Conservation (phyloP, 2,329 filamentous ascomycete genomes). For the Kalaharituber pfeilii region DNA sequence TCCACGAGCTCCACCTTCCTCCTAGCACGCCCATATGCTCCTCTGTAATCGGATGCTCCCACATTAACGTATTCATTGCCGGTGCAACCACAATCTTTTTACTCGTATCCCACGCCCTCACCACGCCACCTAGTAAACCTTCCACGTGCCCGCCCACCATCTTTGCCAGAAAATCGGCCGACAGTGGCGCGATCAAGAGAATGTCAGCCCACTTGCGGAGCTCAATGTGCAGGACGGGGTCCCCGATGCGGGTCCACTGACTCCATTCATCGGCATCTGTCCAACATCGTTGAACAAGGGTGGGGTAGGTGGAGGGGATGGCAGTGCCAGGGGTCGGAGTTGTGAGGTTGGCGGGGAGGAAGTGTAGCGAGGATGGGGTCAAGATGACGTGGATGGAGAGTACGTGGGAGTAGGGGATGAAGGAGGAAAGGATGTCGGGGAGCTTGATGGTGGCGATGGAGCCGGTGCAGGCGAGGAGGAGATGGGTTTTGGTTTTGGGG, state of each 20-base stretch:
- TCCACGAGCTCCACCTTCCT: constrained; percentile 57
- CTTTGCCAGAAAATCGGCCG: constrained; percentile 74
- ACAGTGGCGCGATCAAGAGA: constrained; percentile 62
- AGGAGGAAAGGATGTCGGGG: constrained; percentile 52
- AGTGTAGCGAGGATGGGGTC: constrained; percentile 48
- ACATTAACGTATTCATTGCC: constrained; percentile 86
- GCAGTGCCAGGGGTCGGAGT: constrained; percentile 5
- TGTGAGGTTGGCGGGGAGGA: constrained; percentile 1
- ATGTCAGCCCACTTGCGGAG: constrained; percentile 66
- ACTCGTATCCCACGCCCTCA: constrained; percentile 77
- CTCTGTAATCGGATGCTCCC: constrained; percentile 62
- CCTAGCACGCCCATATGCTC: constrained; percentile 52
- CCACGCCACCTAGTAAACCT: constrained; percentile 55
- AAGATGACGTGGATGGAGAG: constrained; percentile 76
- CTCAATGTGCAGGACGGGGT: constrained; percentile 80
- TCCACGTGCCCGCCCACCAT: constrained; percentile 62
- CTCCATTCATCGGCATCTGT: constrained; percentile 74
- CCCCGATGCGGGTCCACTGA: constrained; percentile 22
- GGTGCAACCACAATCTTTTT: constrained; percentile 60
- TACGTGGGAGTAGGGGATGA: constrained; percentile 34
- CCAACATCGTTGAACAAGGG: constrained; percentile 38
- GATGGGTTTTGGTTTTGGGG: constrained; percentile 70
- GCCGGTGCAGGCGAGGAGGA: constrained; percentile 59
- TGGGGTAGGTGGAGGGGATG: constrained; percentile 7
- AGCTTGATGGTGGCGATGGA: constrained; percentile 55